Base-by-base conservation (phyloP, 2,329 filamentous ascomycete species). In the Malbranchea zuffiana region DNA sequence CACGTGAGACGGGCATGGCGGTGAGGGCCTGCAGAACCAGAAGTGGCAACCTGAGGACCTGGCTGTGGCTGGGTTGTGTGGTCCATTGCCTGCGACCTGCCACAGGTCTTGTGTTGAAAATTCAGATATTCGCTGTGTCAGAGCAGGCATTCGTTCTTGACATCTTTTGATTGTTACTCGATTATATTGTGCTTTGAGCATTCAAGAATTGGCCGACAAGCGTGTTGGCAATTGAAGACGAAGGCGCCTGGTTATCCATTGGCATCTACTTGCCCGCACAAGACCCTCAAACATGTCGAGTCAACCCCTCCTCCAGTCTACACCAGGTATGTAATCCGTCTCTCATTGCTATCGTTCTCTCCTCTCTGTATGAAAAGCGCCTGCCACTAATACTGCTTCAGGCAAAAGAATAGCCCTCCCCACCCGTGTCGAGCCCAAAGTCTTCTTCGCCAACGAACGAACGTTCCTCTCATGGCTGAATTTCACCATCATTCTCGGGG, bases 381-480 rank as follows among this genome's bases (percentile, higher is more conserved):
- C 33, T 25, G 13, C 11, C 35, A 37, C 43, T 45, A 21, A 15
- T 20, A 20, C 28, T 15, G 39, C 16, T 36, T 34, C 52, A 94
- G 88, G 88, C 74, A 98, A 98, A 70, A 85, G 88, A 59, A 96
- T 98, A 60, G 88, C 90, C 54, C 84, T 98, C 47, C 90, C 90
- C 40, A 95, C 88, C 43, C 86, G 90, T 50, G 88, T 98, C 63
- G 90, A 98, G 65, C 90, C 90, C 53, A 98, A 98, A 67, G 90
- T 98, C 70, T 98, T 96, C 77, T 98, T 98, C 72, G 90, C 90
- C 66, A 98, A 98, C 72, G 90, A 98, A 68, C 85, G 90, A 46
- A 98, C 90, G 46, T 98, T 98, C 62, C 78, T 98, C 55, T 94
- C 86, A 64, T 98, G 90, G 90, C 83, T 98, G 56, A 98, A 98